These are phyloP conservation scores for Cyclostephanos invisitatus DNA, from an alignment of 108 stramenopile genomes.

Conservation along the genomic window DNA sequence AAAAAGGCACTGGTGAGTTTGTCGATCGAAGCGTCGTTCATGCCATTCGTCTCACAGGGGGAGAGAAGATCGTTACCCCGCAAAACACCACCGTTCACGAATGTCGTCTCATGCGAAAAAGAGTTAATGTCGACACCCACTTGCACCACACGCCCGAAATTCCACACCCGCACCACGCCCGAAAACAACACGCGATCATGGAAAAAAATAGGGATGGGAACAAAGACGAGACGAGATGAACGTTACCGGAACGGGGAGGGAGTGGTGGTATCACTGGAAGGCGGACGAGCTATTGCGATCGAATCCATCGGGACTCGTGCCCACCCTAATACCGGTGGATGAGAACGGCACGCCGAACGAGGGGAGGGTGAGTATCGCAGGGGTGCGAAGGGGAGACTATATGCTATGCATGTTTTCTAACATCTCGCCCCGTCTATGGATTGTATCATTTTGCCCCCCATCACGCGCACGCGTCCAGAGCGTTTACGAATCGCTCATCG, in stretches of 20 bases:
- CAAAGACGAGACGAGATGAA: slow-evolving; percentile 68
- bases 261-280: slow-evolving; percentile 93
- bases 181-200: too few relatives aligned
- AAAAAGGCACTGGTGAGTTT: slow-evolving; percentile 5
- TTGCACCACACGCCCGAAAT: too few relatives aligned
- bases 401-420: too few relatives aligned
- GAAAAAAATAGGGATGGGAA: slow-evolving; percentile 84
- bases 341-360: slow-evolving; percentile 46
- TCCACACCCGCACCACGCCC: not conserved
- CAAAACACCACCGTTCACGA: too few relatives aligned
- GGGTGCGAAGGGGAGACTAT: too few relatives aligned
- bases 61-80: too few relatives aligned
- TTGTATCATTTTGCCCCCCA: too few relatives aligned
- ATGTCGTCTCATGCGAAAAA: too few relatives aligned
- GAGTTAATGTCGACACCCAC: too few relatives aligned
- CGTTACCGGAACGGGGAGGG: slow-evolving; percentile 73
- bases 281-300: slow-evolving; percentile 65
- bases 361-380: slow-evolving; percentile 26
- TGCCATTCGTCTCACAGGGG: not conserved
- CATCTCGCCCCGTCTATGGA: too few relatives aligned
- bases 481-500: slow-evolving; percentile 76
- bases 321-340: slow-evolving; percentile 73
- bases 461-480: slow-evolving; percentile 23
- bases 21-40: not conserved
- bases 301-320: slow-evolving; percentile 77